phyloP scores from a whole-genome alignment of 257 asterid genomes.

The Jacaranda mimosifolia region DNA sequence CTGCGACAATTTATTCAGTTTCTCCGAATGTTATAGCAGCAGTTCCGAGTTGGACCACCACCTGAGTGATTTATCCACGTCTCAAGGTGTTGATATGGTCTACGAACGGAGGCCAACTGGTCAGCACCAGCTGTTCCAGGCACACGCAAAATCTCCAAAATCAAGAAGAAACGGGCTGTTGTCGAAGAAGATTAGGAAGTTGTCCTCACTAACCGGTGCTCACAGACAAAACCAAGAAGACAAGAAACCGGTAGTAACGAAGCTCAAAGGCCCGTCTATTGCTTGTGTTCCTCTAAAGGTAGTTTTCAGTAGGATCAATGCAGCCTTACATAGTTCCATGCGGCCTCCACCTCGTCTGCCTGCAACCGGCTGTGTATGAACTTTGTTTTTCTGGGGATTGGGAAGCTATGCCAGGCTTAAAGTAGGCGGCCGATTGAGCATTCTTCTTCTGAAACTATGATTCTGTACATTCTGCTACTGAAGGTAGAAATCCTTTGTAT shows the following conservation, averaged over 20 bases:
- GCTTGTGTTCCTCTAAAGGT: conserved; percentile 81
- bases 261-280: conserved; percentile 65
- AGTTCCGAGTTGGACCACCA: conserved; percentile 54
- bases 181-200: conserved; percentile 74
- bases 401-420: neutral
- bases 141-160: conserved; percentile 40
- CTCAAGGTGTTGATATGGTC: conserved; percentile 4
- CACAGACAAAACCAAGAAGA: conserved; percentile 43
- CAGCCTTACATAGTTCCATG: conserved; percentile 56
- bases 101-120: conserved; percentile 42
- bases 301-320: conserved; percentile 73
- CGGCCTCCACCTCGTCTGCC: conserved; percentile 47
- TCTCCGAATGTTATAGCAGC: conserved; percentile 59
- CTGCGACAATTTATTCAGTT: conserved; percentile 49
- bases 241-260: conserved; percentile 56
- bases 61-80: conserved; percentile 4
- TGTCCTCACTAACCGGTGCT: conserved; percentile 74
- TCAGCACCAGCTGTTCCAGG: conserved; percentile 20
- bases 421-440: conserved; percentile 26
- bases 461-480: conserved; percentile 43
- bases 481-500: conserved; percentile 48
- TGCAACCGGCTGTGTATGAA: conserved; percentile 40
- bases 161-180: conserved; percentile 48
- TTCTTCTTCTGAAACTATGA: neutral
- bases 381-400: conserved; percentile 39